A percentile compares a stretch with the other conserved stretches of the same genome.
These are phyloP conservation scores for Triticum dicoccoides DNA, from an alignment of 176 grass and related monocot genomes.

Conservation along the genomic window DNA sequence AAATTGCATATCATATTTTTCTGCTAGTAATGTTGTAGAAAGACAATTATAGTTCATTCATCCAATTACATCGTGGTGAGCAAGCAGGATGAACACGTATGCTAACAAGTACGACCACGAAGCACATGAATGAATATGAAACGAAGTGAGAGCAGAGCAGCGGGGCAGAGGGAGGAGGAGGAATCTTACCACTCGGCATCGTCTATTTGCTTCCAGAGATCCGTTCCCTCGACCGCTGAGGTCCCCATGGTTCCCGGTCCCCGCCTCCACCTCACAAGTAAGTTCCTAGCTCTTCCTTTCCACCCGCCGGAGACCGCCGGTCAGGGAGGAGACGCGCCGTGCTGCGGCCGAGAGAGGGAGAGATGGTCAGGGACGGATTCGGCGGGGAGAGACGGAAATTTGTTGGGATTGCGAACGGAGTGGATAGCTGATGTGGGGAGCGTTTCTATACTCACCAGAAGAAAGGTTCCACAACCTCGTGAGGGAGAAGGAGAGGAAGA, in stretches of 20 bases:
- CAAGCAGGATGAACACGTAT: not conserved
- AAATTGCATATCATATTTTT: not conserved
- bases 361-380: not conserved
- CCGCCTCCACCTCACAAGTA: not conserved
- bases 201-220: constrained; percentile 52
- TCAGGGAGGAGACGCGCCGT: not conserved
- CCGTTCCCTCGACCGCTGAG: constrained; percentile 35
- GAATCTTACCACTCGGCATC: constrained; percentile 43
- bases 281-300: not conserved
- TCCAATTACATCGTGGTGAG: not conserved
- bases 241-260: constrained; percentile 17
- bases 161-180: not conserved
- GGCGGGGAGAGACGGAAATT: not conserved
- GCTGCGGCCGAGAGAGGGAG: not conserved
- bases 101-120: not conserved
- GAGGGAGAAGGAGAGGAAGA: not conserved
- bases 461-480: not conserved
- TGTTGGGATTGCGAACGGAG: not conserved
- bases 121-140: not conserved
- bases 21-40: not conserved
- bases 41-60: not conserved
- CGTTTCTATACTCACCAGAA: not conserved
- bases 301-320: not conserved
- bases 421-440: not conserved
- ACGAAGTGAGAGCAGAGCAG: not conserved